Base-by-base conservation (phyloP, 768 basidiomycete genomes). In the Tricholomella constricta region DNA sequence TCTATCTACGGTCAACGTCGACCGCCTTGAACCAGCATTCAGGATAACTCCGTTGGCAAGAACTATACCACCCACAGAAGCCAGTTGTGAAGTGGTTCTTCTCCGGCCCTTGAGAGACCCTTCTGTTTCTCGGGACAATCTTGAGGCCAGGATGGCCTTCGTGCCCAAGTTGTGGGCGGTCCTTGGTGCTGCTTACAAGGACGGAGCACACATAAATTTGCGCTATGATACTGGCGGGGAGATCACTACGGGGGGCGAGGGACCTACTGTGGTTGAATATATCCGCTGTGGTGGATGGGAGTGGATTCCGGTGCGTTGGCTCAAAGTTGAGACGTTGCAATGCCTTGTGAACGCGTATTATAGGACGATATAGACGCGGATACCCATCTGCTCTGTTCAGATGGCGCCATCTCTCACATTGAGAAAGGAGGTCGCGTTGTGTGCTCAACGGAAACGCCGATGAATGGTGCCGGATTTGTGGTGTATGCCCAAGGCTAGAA, bases 11-110 rank as follows among this genome's bases (percentile, higher is more conserved):
- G 77, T 88, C 48, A 90, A 93, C 55, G 89, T 89, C 37, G 90
- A 93, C 69, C 80, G 96, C 11, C 75, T 98, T 58, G 96, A 98
- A 68, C 83, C 89, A 4, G 66, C 74, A 11, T 96, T 98, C 67
- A 77, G 83, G 53, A 89, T 97, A 53, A 75, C 83, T 14, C 92
- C 95, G 14, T 77, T 84, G 45, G 68, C 78, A 6, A 75, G 75
- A 32, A 66, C 68, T 2, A 69, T 76, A 23, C 78, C 83, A 3
- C 72, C 82, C 2, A 55, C 65, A 0, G 71, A 69, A 20, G 65
- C 69, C 1, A 76, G 82, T 23, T 83, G 91, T 67, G 92, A 97
- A 60, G 62, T 97, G 19, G 73, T 94, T 32, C 69, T 92, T 19
- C 63, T 97, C 25, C 82, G 94, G 11, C 95, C 95, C 0, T 61